phyloP scores from a whole-genome alignment of 306 rosid species.

The Ormosia semicastrata region DNA sequence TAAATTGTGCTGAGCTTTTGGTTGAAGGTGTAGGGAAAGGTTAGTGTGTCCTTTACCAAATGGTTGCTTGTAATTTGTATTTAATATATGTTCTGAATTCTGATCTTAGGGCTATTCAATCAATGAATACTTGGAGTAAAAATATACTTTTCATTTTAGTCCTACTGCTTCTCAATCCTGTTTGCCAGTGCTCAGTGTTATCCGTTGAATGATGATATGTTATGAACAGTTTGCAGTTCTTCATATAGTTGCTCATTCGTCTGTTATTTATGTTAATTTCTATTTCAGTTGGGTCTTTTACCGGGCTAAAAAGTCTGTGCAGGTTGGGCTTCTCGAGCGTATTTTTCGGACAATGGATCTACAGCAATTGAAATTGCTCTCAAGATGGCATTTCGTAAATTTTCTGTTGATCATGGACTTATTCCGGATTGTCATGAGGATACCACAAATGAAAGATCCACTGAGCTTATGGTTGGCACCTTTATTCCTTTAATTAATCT shows the following conservation, averaged over 20 bases:
- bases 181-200: slow-evolving; percentile 9
- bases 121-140: slow-evolving; percentile 14
- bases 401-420: slow-evolving; percentile 64
- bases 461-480: slow-evolving; percentile 67
- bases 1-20: slow-evolving; percentile 87
- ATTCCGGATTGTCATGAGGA: slow-evolving; percentile 41
- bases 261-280: slow-evolving; percentile 17
- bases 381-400: slow-evolving; percentile 98
- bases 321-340: slow-evolving; percentile 94
- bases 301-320: slow-evolving; percentile 12
- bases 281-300: slow-evolving; percentile 11
- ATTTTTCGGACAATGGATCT: slow-evolving; percentile 94
- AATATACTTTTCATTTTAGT: slow-evolving; percentile 15
- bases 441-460: slow-evolving; percentile 39
- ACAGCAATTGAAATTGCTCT: slow-evolving; percentile 97
- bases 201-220: neutral
- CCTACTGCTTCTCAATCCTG: slow-evolving; percentile 1
- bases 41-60: slow-evolving; percentile 21
- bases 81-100: slow-evolving; percentile 15
- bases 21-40: slow-evolving; percentile 94
- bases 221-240: slow-evolving; percentile 16
- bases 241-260: neutral
- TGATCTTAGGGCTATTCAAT: slow-evolving; percentile 19
- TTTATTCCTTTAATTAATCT: slow-evolving; percentile 26
- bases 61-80: neutral